Evolutionary conservation across 768 basidiomycete genomes (phyloP), one percentile per base, ranked within the genome.

Genomic region (Podaxis mareebaensis): DNA sequence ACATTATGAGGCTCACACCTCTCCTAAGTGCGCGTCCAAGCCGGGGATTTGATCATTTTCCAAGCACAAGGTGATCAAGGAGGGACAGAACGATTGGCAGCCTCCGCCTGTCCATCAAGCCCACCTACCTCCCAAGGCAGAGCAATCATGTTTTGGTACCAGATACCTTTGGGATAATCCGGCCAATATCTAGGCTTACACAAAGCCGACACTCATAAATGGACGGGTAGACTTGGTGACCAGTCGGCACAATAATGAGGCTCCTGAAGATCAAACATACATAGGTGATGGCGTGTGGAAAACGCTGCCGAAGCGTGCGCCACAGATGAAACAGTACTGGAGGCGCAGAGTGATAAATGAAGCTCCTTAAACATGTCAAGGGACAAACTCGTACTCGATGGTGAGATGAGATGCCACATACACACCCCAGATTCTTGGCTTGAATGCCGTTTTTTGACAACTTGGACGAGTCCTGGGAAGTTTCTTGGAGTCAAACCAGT

Each of bases 291-390:
- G 49, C 2, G 26, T 12, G 49, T 4, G 11, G 24, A 28, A 51
- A 15, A 22, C 7, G 3, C 13, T 13, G 24, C 20, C 10, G 49
- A 51, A 51, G 2, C 5, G 49, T 8, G 12, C 7, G 24, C 22
- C 49, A 6, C 26, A 26, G 22, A 51, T 56, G 54, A 56, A 56
- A 56, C 54, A 56, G 36, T 20, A 12, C 46, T 7, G 10, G 11
- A 26, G 46, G 52, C 7, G 13, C 12, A 20, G 48, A 24, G 22
- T 51, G 49, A 60, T 60, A 20, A 60, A 60, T 51, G 48, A 60
- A 59, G 12, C 22, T 52, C 44, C 36, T 10, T 28, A n/a, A 30
- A 38, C 12, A 39, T 49, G 48, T 26, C 49, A 52, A 12, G 1
- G 36, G 49, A 60, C 58, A 52, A 30, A 52, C 48, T 39, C 20